Percentiles rank a stretch among this genome's conserved stretches.
Conservation (phyloP, 2,329 filamentous ascomycete genomes). For the Ilyonectria destructans region DNA sequence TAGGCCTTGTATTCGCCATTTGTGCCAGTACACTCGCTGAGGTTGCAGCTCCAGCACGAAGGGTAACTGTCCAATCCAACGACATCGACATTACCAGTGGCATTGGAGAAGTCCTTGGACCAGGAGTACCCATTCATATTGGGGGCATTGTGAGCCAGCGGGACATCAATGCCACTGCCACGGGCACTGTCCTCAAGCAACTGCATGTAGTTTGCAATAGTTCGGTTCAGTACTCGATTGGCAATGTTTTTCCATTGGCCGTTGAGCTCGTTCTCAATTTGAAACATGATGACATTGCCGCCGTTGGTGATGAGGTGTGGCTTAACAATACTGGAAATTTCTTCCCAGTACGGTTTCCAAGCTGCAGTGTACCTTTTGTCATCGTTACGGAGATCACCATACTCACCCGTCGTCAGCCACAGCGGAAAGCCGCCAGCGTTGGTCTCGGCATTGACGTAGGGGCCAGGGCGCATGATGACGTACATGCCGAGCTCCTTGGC, state of each 20-base stretch:
- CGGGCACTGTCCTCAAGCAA: constrained; percentile 68
- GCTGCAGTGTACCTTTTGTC: constrained; percentile 68
- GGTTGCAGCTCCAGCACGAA: constrained; percentile 76
- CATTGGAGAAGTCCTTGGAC: constrained; percentile 73
- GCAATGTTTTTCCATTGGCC: constrained; percentile 60
- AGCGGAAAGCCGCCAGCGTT: constrained; percentile 75
- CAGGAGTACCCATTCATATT: constrained; percentile 71
- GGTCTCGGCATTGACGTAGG: constrained; percentile 76
- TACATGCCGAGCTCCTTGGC: constrained; percentile 65
- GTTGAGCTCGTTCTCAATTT: constrained; percentile 70
- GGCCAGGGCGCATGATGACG: constrained; percentile 67
- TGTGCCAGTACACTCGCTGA: constrained; percentile 72
- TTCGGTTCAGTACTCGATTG: constrained; percentile 63
- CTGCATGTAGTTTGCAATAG: constrained; percentile 71
- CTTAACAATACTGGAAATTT: constrained; percentile 66
- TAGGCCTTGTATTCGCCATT: constrained; percentile 74
- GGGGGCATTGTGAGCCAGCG: constrained; percentile 72
- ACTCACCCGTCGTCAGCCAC: constrained; percentile 75
- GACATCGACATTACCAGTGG: constrained; percentile 70
- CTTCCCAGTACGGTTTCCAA: constrained; percentile 69
- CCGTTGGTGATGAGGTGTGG: constrained; percentile 71
- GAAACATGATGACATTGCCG: constrained; percentile 70
- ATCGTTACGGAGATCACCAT: constrained; percentile 68
- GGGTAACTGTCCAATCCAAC: constrained; percentile 69
- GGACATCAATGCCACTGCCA: constrained; percentile 72